Evolutionary conservation across 2,329 filamentous ascomycete genomes (phyloP).

Genomic region (Cryphonectria naterciae): DNA sequence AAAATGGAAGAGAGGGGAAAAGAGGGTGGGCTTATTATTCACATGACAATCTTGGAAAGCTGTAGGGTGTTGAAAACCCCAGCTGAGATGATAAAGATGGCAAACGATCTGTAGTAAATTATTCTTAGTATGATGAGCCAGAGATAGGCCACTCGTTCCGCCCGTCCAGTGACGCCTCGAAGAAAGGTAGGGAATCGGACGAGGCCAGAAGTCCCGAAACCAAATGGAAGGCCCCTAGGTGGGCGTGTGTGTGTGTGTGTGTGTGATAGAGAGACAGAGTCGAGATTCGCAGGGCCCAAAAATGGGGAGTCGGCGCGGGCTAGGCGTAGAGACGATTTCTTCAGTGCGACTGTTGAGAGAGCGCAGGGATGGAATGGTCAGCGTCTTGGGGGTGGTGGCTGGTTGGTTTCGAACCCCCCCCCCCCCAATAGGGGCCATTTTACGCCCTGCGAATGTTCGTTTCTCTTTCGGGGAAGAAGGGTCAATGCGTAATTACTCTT

Average conservation of each 20-base stretch:
- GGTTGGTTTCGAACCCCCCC: neutral
- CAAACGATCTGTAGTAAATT: slow-evolving; percentile 2
- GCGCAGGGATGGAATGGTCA: neutral
- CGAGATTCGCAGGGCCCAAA: neutral
- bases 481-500: neutral
- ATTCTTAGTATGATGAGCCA: neutral
- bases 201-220: slow-evolving; percentile 2
- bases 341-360: neutral
- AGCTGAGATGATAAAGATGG: slow-evolving; percentile 11
- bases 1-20: too few species aligned
- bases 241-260: too few species aligned
- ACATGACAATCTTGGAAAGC: slow-evolving; percentile 1
- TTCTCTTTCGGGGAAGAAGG: neutral
- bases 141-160: too few species aligned
- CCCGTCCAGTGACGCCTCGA: neutral
- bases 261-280: neutral
- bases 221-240: neutral
- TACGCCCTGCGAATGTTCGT: neutral
- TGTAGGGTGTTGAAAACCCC: slow-evolving; percentile 11
- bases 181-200: neutral
- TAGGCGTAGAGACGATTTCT: slow-evolving; percentile 1
- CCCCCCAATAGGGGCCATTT: neutral
- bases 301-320: too few species aligned
- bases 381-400: neutral
- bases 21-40: neutral